Base-by-base conservation (phyloP, 2,329 filamentous ascomycete species). In the Claviceps digitariae region DNA sequence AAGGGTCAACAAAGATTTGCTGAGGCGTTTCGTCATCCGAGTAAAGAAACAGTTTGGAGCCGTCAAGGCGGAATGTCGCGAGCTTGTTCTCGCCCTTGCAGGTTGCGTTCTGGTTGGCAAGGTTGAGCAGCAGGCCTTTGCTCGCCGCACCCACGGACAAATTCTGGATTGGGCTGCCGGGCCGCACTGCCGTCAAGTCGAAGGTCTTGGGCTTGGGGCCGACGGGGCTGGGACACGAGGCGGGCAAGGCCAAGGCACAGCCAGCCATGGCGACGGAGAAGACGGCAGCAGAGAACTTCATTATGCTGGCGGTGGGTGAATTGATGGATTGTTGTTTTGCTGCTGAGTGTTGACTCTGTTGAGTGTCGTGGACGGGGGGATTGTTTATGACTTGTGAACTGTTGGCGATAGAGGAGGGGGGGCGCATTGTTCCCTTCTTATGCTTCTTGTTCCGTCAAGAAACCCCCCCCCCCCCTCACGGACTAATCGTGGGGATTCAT, bases 1-100 rank as follows among this genome's bases (percentile, higher is more conserved):
- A 79, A 46, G 74, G 73, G 63, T 83, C 78, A 43, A 74, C 73
- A 57, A 61, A 82, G 50, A 77, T 55, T 59, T 74, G 65, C 67
- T 82, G 79, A 2, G 66, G 65, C 36, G 57, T 67, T 4, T 65
- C 65, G 27, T 29, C 23, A 29, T 61, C 57, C 36, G 69, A 58
- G 57, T 71, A 79, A 34, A 83, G 72, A 62, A 64, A 73, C 29
- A 80, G 70, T 46, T 68, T 67, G 48, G 67, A 68, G 47, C 75
- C 66, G 43, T 69, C 51, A 58, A 81, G 64, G 58, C 67, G 66
- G 65, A 83, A 79, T 43, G 72, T 77, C 50, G 77, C 79, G 38
- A 60, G 64, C 56, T 72, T 65, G 43, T 66, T 59, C n/a, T 62
- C 56, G 43, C 66, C 64, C 59, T 72, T 64, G 66, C 80, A 83